These are phyloP conservation scores for Arabidopsis suecica DNA, from an alignment of 345 rosid species.

Conservation along the genomic window DNA sequence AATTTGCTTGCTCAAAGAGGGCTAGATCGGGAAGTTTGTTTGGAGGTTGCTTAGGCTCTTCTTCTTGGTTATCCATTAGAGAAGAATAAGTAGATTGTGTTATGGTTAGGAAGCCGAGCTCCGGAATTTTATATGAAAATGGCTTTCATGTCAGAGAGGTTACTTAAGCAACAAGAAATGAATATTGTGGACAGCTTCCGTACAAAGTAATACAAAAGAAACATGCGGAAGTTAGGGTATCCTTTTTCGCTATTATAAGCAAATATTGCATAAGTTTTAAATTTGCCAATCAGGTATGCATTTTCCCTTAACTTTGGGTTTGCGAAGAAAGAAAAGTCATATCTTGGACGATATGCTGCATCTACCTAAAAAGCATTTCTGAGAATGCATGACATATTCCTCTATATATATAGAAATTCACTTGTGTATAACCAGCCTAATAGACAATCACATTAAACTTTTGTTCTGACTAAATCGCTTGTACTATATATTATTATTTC, in stretches of 20 bases:
- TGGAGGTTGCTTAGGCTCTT: constrained; percentile 29
- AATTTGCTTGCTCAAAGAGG: constrained; percentile 43
- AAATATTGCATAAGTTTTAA: neutral
- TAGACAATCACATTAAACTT: neutral
- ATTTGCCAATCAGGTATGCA: constrained; percentile 5
- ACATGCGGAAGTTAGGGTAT: constrained; percentile 34
- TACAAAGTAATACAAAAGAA: constrained; percentile 40
- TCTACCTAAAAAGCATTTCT: neutral
- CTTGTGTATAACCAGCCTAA: neutral
- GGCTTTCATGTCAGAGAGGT: constrained; percentile 34
- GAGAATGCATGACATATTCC: neutral
- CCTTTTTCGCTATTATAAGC: constrained; percentile 24
- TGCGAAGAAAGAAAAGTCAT: neutral
- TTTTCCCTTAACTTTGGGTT: constrained; percentile 14
- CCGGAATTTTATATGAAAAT: constrained; percentile 4
- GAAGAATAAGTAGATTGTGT: constrained; percentile 9
- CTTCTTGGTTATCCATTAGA: constrained; percentile 37
- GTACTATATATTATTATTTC: no score
- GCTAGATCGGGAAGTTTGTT: constrained; percentile 39
- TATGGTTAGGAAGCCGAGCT: constrained; percentile 8
- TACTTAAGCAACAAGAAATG: constrained; percentile 37
- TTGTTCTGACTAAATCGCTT: no score
- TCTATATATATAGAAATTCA: neutral
- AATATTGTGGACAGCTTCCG: constrained; percentile 28
- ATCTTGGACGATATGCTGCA: neutral